These are phyloP conservation scores for Chrysanthemum lavandulifolium DNA, from an alignment of 129 eudicot species.

Conservation along the genomic window DNA sequence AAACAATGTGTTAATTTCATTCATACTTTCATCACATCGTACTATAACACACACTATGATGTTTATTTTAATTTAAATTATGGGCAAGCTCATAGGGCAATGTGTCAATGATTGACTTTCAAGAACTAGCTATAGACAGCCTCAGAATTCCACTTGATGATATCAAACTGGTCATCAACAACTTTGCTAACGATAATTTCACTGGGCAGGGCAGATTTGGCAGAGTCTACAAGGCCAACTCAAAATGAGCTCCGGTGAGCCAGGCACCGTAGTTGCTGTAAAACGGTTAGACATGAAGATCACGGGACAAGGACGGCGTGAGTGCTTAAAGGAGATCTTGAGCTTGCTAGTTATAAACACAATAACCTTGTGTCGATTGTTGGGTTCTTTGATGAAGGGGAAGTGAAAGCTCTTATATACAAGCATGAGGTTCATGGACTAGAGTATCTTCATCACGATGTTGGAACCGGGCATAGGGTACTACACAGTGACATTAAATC, in stretches of 20 bases:
- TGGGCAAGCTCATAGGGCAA: too few relatives aligned
- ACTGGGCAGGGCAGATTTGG: conserved; percentile 27
- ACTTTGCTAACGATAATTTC: conserved; percentile 5
- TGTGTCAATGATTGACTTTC: conserved; percentile 19
- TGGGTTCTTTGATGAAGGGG: conserved; percentile 10
- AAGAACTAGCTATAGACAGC: conserved; percentile 8
- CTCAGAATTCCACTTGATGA: conserved; percentile 20
- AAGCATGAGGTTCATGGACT: conserved; percentile 12
- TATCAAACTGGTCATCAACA: conserved; percentile 21
- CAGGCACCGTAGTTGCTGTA: not conserved
- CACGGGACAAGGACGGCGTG: not conserved
- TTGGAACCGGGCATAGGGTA: conserved; percentile 7
- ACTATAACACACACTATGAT: too few relatives aligned
- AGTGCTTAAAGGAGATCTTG: conserved; percentile 6
- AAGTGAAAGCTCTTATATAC: not conserved
- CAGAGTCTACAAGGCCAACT: conserved; percentile 27
- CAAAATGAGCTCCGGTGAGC: not conserved
- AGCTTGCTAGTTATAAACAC: conserved; percentile 19
- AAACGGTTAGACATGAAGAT: not conserved
- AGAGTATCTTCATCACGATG: conserved; percentile 13
- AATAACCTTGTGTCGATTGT: conserved; percentile 8
- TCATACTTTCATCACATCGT: too few relatives aligned
- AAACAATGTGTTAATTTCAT: too few relatives aligned
- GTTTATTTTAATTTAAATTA: too few relatives aligned
- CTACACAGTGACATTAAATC: conserved; percentile 24